Conservation (phyloP, 2,329 filamentous ascomycete species). For the Pestalotiopsis sp. region DNA sequence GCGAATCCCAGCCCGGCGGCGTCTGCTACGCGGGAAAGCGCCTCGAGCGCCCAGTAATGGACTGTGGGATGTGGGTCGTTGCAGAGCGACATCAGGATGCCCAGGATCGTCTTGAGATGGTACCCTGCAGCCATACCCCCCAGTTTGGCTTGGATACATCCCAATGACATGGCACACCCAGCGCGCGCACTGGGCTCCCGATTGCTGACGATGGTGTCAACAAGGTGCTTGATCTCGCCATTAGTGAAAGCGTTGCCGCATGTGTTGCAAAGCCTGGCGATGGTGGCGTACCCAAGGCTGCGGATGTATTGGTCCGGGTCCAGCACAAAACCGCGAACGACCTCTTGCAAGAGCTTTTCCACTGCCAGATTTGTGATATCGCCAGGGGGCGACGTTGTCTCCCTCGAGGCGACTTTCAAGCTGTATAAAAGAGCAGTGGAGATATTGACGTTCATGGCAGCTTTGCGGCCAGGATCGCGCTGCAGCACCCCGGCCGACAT, state of each 20-base stretch:
- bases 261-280: slow-evolving; percentile 81
- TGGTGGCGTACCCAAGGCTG: slow-evolving; percentile 79
- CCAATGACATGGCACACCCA: slow-evolving; percentile 90
- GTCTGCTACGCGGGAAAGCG: slow-evolving; percentile 82
- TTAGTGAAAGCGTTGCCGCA: slow-evolving; percentile 90
- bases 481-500: slow-evolving; percentile 79
- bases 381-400: slow-evolving; percentile 73
- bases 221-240: slow-evolving; percentile 84
- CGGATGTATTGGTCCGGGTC: slow-evolving; percentile 86
- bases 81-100: slow-evolving; percentile 95
- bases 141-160: slow-evolving; percentile 91
- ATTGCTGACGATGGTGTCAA: slow-evolving; percentile 93
- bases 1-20: slow-evolving; percentile 93
- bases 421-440: slow-evolving; percentile 79
- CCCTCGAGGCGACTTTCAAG: slow-evolving; percentile 81
- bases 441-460: slow-evolving; percentile 89
- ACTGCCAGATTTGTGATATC: slow-evolving; percentile 75
- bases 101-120: slow-evolving; percentile 95
- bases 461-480: slow-evolving; percentile 83
- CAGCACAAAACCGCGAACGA: slow-evolving; percentile 71
- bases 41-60: slow-evolving; percentile 95
- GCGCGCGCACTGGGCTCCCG: slow-evolving; percentile 91
- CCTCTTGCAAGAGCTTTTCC: slow-evolving; percentile 82
- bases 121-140: slow-evolving; percentile 97
- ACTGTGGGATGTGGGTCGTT: slow-evolving; percentile 94